A percentile compares a stretch with the other conserved stretches of the same genome.
These are phyloP conservation scores for Boletus subparvulus DNA, from an alignment of 768 basidiomycete species.

Conservation along the genomic window DNA sequence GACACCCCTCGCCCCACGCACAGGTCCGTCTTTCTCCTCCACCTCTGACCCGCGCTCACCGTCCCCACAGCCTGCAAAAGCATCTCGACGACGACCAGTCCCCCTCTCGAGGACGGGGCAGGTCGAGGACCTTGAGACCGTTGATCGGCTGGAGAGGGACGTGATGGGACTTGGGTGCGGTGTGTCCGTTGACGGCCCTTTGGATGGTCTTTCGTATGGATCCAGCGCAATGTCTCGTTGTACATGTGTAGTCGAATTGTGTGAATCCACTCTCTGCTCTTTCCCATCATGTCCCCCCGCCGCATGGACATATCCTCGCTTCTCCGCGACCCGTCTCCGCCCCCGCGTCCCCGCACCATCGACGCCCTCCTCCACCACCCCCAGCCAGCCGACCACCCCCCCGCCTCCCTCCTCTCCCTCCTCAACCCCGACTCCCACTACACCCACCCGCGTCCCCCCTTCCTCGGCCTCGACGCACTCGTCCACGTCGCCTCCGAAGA, in stretches of 20 bases:
- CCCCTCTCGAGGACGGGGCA: slow-evolving; percentile 61
- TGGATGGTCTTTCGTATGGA: slow-evolving; percentile 62
- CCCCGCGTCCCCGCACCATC: slow-evolving; percentile 16
- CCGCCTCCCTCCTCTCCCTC: slow-evolving; percentile 22
- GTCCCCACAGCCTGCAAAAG: slow-evolving; percentile 61
- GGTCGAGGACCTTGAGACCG: slow-evolving; percentile 90
- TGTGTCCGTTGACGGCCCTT: slow-evolving; percentile 57
- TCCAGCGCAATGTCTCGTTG: slow-evolving; percentile 89
- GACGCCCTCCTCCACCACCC: slow-evolving; percentile 22
- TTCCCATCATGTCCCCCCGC: slow-evolving; percentile 52
- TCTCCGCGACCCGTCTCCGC: slow-evolving; percentile 42
- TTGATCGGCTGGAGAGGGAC: slow-evolving; percentile 75
- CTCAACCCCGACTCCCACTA: slow-evolving; percentile 9
- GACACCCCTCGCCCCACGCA: slow-evolving; percentile 20
- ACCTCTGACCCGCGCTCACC: neutral
- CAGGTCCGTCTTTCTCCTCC: slow-evolving; percentile 43
- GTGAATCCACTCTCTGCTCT: neutral
- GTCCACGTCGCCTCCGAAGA: slow-evolving; percentile 73
- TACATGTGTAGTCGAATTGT: slow-evolving; percentile 45
- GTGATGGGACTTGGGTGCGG: slow-evolving; percentile 91
- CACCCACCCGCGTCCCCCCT: neutral
- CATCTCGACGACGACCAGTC: slow-evolving; percentile 85
- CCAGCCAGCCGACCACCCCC: neutral
- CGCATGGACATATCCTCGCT: slow-evolving; percentile 77
- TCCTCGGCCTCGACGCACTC: slow-evolving; percentile 56